phyloP scores from a whole-genome alignment of 768 basidiomycete species.

The Auriscalpium orientale region DNA sequence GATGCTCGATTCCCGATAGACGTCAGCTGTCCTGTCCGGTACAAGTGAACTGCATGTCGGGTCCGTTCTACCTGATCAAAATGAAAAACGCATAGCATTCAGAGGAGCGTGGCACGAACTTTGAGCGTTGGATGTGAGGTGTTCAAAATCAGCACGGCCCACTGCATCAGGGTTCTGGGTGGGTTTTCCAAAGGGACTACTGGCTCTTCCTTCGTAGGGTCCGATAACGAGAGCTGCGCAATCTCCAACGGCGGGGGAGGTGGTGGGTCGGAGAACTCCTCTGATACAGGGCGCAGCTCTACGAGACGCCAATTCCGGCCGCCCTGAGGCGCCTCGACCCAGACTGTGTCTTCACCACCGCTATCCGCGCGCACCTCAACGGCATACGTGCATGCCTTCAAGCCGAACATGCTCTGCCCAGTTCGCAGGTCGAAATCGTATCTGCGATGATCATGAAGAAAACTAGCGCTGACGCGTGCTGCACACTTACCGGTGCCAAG shows the following conservation, averaged over 20 bases:
- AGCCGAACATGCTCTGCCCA: conserved; percentile 62
- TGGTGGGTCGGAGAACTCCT: conserved; percentile 59
- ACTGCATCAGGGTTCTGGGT: conserved; percentile 67
- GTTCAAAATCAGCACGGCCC: conserved; percentile 72
- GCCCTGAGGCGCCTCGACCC: conserved; percentile 49
- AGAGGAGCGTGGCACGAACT: conserved; percentile 23
- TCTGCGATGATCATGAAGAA: conserved; percentile 25
- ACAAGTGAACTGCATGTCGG: conserved; percentile 57
- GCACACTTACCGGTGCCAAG: conserved; percentile 56
- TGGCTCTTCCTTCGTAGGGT: conserved; percentile 25
- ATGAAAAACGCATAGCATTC: neutral
- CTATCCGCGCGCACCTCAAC: conserved; percentile 41
- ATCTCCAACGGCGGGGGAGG: conserved; percentile 32
- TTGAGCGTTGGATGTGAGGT: conserved; percentile 65
- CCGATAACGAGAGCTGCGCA: conserved; percentile 15
- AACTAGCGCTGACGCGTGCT: neutral
- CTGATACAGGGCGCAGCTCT: conserved; percentile 64
- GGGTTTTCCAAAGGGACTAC: conserved; percentile 40
- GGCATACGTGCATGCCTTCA: conserved; percentile 59
- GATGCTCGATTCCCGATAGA: conserved; percentile 51
- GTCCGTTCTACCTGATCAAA: conserved; percentile 53
- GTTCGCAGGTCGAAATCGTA: conserved; percentile 70
- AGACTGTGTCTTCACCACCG: conserved; percentile 40
- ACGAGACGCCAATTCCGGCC: conserved; percentile 56
- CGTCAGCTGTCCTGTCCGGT: conserved; percentile 59